Evolutionary conservation across 768 basidiomycete genomes (phyloP).

Genomic region (Tricholoma saponaceum): DNA sequence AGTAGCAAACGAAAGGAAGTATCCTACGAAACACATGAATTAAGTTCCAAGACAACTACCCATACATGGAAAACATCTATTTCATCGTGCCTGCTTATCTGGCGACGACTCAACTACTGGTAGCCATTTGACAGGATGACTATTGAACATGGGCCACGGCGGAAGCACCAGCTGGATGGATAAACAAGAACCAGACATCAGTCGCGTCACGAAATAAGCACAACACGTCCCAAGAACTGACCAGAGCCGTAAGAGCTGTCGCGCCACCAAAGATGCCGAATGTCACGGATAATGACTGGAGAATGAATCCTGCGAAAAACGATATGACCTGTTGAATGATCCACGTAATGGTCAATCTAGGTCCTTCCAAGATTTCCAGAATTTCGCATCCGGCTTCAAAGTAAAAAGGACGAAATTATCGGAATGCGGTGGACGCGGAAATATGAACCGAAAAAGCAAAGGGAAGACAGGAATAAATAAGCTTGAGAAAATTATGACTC

Average conservation of each 20-base stretch:
- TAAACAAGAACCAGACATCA: neutral
- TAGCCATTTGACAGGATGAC: slow-evolving; percentile 61
- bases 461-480: neutral
- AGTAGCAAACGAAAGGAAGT: neutral
- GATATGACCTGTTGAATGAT: slow-evolving; percentile 38
- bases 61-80: neutral
- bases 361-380: neutral
- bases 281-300: slow-evolving; percentile 52
- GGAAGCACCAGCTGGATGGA: slow-evolving; percentile 52
- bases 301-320: slow-evolving; percentile 52
- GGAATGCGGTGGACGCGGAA: slow-evolving; percentile 4
- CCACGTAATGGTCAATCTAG: slow-evolving; percentile 22
- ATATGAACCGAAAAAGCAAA: slow-evolving; percentile 26
- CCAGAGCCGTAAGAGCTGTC: slow-evolving; percentile 36
- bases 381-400: neutral
- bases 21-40: neutral
- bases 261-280: slow-evolving; percentile 44
- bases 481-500: slow-evolving; percentile 14
- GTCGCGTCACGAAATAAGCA: neutral
- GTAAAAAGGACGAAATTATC: neutral
- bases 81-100: neutral
- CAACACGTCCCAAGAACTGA: slow-evolving; percentile 22
- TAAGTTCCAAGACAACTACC: neutral
- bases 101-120: slow-evolving; percentile 18
- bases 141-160: slow-evolving; percentile 66